Evolutionary conservation across 2,329 filamentous ascomycete species (phyloP).

Genomic region (Neonectria punicea): DNA sequence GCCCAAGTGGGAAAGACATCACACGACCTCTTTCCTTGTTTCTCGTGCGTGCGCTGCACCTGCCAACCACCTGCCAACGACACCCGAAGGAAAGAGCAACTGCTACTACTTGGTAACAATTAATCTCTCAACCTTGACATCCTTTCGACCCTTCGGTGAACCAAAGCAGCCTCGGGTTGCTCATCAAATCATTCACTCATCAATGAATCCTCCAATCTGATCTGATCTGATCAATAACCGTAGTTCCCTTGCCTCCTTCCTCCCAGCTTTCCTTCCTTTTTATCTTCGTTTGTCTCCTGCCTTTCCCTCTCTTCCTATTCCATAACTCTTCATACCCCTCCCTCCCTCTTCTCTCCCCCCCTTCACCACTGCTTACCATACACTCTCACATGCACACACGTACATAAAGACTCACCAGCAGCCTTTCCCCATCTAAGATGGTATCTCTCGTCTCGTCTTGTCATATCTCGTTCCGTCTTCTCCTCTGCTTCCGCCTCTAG

Average conservation of each 20-base stretch:
- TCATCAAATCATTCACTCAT: not conserved
- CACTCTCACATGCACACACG: not conserved
- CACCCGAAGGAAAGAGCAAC: not conserved
- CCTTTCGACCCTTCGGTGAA: conserved; percentile 16
- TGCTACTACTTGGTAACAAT: not conserved
- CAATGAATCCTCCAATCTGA: not conserved
- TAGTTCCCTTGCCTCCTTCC: not conserved
- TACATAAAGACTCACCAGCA: not conserved
- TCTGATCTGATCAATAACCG: not conserved
- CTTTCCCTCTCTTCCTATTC: not conserved
- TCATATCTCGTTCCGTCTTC: not conserved
- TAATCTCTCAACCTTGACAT: conserved; percentile 7
- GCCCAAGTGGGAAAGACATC: conserved; percentile 28
- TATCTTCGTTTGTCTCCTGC: not conserved
- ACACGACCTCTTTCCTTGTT: conserved; percentile 18
- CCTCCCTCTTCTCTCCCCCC: not conserved
- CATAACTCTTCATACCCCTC: not conserved
- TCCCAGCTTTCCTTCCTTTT: not conserved
- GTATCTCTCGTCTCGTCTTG: not conserved
- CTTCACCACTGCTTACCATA: not conserved
- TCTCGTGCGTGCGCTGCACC: not conserved
- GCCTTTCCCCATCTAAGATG: not conserved
- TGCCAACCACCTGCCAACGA: conserved; percentile 2
- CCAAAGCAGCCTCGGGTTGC: conserved; percentile 6
- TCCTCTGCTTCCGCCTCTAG: not conserved